Percentiles rank a stretch among this genome's conserved stretches.
Evolutionary conservation across 805 yeast genomes (phyloP).

Genomic region (Myxozyma mucilagina): DNA sequence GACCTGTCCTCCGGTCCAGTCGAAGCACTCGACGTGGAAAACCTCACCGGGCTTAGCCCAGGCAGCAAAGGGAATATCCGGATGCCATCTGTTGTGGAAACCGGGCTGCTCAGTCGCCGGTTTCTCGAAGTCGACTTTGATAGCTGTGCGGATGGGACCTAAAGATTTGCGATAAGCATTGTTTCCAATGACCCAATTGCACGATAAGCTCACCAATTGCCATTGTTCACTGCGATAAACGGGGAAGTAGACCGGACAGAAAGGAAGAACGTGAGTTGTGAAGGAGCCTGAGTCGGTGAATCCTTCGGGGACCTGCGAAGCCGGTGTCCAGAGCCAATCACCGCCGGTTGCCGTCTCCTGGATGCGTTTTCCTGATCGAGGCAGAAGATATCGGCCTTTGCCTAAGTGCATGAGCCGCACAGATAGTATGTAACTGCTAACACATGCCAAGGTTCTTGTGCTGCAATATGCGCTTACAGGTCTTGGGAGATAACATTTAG

Average conservation of each 20-base stretch:
- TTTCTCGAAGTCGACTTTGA: slow-evolving; percentile 46
- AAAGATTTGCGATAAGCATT: background rate
- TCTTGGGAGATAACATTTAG: slow-evolving; percentile 5
- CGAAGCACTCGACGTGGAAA: slow-evolving; percentile 52
- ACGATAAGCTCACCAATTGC: background rate
- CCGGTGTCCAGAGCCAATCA: slow-evolving; percentile 7
- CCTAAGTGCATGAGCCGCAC: slow-evolving; percentile 6
- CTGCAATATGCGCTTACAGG: background rate
- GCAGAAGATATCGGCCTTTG: background rate
- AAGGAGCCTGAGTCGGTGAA: background rate
- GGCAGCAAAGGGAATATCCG: slow-evolving; percentile 48
- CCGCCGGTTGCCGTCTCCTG: background rate
- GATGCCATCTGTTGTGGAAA: slow-evolving; percentile 57
- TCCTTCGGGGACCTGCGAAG: background rate
- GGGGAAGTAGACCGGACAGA: background rate
- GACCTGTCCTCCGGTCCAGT: slow-evolving; percentile 58
- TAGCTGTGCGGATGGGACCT: slow-evolving; percentile 43
- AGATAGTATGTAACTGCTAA: background rate
- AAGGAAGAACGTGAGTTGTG: background rate
- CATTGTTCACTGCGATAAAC: background rate
- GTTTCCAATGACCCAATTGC: slow-evolving; percentile 2
- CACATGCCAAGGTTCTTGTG: background rate
- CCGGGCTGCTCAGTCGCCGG: slow-evolving; percentile 52
- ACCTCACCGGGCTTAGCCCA: slow-evolving; percentile 48
- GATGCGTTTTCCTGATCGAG: slow-evolving; percentile 8